Base-by-base conservation (phyloP, 2,329 filamentous ascomycete species). In the Thelonectria discophora region DNA sequence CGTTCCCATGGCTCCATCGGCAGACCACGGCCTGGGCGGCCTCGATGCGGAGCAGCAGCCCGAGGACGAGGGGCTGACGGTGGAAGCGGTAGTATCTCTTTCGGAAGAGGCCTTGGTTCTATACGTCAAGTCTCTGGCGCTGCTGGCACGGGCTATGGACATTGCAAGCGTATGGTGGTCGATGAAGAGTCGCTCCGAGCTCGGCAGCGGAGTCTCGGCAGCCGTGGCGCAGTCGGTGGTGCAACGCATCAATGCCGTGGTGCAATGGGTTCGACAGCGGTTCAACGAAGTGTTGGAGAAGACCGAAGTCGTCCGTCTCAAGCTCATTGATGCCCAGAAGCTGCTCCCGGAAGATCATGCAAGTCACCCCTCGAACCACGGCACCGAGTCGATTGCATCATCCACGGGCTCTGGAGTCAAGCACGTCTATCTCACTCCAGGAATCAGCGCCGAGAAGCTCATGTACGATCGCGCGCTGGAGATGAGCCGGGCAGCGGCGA, bases 281-380 rank as follows among this genome's bases (percentile, higher is more conserved):
- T 99, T 99, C 83, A 99, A 99, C 74, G 95, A 98, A 75, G 95
- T 97, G 40, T 81, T 98, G 63, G 94, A 97, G 78, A 99, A 99
- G 80, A 94, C 94, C 1, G 94, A 98, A 73, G 86, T 97, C 66
- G 93, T 97, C n/a, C 91, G 93, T 48, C 82, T 94, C 48, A 96
- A 94, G 75, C 84, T 99, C 50, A 83, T 93, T 46, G 92, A 97
- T 64, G 93, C 91, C 5, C 95, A 99, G 76, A 90, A 88, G 74
- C 86, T 89, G 69, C 82, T 99, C 5, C 94, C 95, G 0, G 82
- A 88, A 49, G 91, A 95, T 69, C 94, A 99, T 70, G 90, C 93
- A 1, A 90, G 88, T 68, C 93, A 98, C 72, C 94, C 94, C 0
- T 88, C 82, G 70, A 97, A 97, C 69, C 89, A 92, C 56, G 85